Evolutionary conservation across 164 flowering plant genomes (phyloP), one percentile per base, ranked within the genome.

Genomic region (Taxillus chinensis): DNA sequence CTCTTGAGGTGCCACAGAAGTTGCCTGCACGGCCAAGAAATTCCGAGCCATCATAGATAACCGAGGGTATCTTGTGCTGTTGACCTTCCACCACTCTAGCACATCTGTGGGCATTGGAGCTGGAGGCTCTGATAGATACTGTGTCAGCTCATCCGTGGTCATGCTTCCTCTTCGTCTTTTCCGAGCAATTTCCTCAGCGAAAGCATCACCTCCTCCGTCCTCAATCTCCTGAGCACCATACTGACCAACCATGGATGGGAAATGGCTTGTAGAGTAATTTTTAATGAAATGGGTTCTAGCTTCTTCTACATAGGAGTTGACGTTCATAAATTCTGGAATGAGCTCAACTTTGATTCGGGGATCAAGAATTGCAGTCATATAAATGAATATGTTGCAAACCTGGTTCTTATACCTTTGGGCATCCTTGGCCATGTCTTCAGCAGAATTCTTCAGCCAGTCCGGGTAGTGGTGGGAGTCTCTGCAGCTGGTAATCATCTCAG

Each of bases 121-220:
- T 4, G 90, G 89, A 45, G 96, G 82, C 72, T 92, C 98, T 0
- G 95, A 83, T 2, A 92, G 71, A 75, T 90, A 90, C 54, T 90
- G 98, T 16, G 90, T 81, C 39, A 92, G 86, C 71, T 92, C 96
- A 54, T 92, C 98, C 4, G 92, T 75, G 17, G 83, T 61, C 83
- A 84, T 79, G 75, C 80, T 86, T n/a, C 72, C 86, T 68, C 90
- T 77, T 45, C 98, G 79, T 67, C 79, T 88, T 74, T 88, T 92
- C 42, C 98, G 72, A 38, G 98, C 98, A 57, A 92, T 88, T 68
- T 92, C 98, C 74, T 92, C 98, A 8, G 96, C 96, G 76, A 90
- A 92, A 37, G 98, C 90, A 46, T 84, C 82, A 64, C 74, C 70
- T 0, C 86, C 79, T 39, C 81, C 80, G 64, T 88, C 96, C 57